Conservation (phyloP, 2,329 filamentous ascomycete species). For the Alternaria arbusti region DNA sequence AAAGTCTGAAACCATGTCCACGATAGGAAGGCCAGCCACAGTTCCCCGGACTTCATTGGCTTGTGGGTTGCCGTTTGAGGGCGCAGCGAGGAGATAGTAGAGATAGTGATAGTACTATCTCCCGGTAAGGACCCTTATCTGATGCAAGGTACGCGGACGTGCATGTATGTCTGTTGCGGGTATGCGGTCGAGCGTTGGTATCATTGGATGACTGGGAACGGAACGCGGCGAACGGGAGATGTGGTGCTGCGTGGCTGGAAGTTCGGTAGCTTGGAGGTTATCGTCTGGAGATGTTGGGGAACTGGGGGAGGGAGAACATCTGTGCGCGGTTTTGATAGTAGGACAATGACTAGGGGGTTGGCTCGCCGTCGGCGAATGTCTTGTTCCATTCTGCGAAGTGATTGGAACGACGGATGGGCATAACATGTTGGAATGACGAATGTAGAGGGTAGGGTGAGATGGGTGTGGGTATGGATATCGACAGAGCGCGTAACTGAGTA, state of each 20-base stretch:
- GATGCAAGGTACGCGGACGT: neutral
- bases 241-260: neutral
- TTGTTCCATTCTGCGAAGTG: neutral
- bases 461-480: neutral
- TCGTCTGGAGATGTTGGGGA: neutral
- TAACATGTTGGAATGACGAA: neutral
- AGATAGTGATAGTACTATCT: slow-evolving; percentile 15
- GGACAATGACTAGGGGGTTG: neutral
- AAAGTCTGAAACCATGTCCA: slow-evolving; percentile 2
- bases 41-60: neutral
- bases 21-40: neutral
- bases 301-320: neutral
- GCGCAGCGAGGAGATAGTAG: neutral
- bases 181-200: neutral
- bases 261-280: neutral
- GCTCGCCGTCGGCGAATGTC: slow-evolving; percentile 1
- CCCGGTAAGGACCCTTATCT: neutral
- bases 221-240: neutral
- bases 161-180: neutral
- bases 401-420: neutral
- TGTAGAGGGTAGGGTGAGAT: neutral
- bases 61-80: neutral
- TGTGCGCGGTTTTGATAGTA: neutral
- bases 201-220: neutral
- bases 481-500: slow-evolving; percentile 3